Evolutionary conservation across 2,329 filamentous ascomycete genomes (phyloP).

Genomic region (Daldinia eschscholtzii): DNA sequence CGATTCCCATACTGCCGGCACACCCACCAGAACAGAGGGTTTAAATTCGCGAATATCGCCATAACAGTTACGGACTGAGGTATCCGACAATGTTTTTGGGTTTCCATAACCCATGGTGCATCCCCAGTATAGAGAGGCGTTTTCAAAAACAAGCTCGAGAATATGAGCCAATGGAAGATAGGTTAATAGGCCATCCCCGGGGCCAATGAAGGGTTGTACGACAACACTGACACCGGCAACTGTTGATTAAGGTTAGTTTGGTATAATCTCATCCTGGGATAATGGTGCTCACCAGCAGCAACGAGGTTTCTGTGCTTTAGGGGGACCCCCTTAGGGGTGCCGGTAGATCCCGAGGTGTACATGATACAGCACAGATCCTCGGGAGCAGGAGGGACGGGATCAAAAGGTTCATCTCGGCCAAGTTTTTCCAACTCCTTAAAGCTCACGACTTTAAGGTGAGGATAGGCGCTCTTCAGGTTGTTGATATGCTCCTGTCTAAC

Average conservation of each 20-base stretch:
- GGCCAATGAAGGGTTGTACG: constrained; percentile 81
- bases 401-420: constrained; percentile 73
- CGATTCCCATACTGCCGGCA: constrained; percentile 90
- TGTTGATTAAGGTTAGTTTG: constrained; percentile 50
- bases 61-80: constrained; percentile 84
- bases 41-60: constrained; percentile 89
- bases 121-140: constrained; percentile 85
- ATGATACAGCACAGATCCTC: constrained; percentile 82
- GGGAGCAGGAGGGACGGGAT: constrained; percentile 75
- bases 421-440: constrained; percentile 65
- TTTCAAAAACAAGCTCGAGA: constrained; percentile 91
- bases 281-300: constrained; percentile 72
- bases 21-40: constrained; percentile 85
- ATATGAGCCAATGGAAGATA: constrained; percentile 91
- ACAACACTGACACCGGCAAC: constrained; percentile 83
- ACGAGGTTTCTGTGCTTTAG: constrained; percentile 81
- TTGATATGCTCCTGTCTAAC: constrained; percentile 64
- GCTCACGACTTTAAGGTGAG: constrained; percentile 62
- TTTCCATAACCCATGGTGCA: constrained; percentile 91
- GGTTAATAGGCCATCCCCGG: constrained; percentile 82
- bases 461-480: constrained; percentile 63
- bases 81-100: constrained; percentile 85
- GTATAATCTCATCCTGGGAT: constrained; percentile 9
- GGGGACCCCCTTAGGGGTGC: constrained; percentile 84
- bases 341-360: constrained; percentile 84